Base-by-base conservation (phyloP, 305 asterid genomes). In the Solanum hybrid region DNA sequence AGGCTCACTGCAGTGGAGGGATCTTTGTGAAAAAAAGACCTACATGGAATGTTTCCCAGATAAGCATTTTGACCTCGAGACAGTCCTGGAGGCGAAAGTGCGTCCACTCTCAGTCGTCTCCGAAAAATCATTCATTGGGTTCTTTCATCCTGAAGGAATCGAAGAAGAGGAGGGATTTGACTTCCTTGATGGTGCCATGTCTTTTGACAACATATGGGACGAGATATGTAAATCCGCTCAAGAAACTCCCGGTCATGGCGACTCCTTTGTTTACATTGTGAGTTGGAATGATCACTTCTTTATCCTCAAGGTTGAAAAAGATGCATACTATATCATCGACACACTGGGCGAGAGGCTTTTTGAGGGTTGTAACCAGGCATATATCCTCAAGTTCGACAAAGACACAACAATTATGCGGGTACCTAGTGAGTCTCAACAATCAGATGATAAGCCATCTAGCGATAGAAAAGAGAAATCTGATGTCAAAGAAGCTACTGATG, bases 221-320 rank as follows among this genome's bases (percentile, higher is more conserved):
- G 98, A 95, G 91, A 94, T 96, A 22, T 86, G 93, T 75, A 89
- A 31, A 76, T 89, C 91, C 8, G 88, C 81, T 26, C 85, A 88
- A 6, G 88, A 91, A 75, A 75, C 66, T 73, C 82, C 90, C 5
- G 27, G 73, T 38, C 37, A 80, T 12, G 32, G 85, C 24, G 89
- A 87, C 71, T 91, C 92, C 22, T 46, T 87, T 42, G 88, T 95
- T 90, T 96, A 94, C 90, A 93, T 96, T 77, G 93, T 96, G 40
- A 94, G 98, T 90, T 96, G 98, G 98, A 96, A 95, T 36, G 98
- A 96, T 89, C 98, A 96, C 89, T 96, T 96, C 72, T 96, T 96
- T 90, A 56, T 95, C 82, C 93, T 96, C 35, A 95, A 94, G 90
- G 96, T 95, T n/a, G 98, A 96, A 89, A 71, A 73, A 7, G 96